Evolutionary conservation across 345 rosid species (phyloP), one percentile per base, ranked within the genome.

Genomic region (Anastatica hierochuntica): DNA sequence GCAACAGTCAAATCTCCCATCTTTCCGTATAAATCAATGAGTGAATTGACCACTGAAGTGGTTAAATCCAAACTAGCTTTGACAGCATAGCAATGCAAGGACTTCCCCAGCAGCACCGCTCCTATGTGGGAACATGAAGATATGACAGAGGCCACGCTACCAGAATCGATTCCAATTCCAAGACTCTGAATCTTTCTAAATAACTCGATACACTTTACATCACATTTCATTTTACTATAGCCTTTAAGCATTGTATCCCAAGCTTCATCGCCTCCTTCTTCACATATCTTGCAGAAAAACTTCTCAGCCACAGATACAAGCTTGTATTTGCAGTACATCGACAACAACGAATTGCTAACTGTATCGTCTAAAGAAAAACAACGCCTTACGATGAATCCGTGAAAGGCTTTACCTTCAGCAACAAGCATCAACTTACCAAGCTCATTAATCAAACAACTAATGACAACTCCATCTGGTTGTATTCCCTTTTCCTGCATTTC

Each of bases 21-120:
- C 59, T 75, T 77, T 35, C 94, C 82, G 58, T 81, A 79, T 68
- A 79, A 72, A 76, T 76, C 84, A 46, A 81, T 67, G 29, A 84
- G 82, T 7, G 76, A 58, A 58, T 81, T 79, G 39, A 69, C 58
- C 35, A 81, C 64, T 0, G 76, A 77, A 55, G 67, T 49, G 40
- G 63, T 45, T 20, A 53, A 64, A 43, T 54, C 67, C 36, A 63
- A 57, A 41, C 40, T 57, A 49, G 40, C 57, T 51, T 76, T 84
- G 43, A 76, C 53, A 38, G 43, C 61, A 39, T 64, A 67, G 69
- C 82, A 74, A 70, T 84, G 94, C 56, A 84, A 55, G 8, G 82
- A 82, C 59, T 59, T 69, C 19, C 86, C 81, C 1, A 29, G 61
- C 51, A 30, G 13, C 59, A 17, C 68, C 8, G 60, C 79, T 67